Conservation (phyloP, 2,329 filamentous ascomycete genomes). For the Cercospora zeae-maydis region DNA sequence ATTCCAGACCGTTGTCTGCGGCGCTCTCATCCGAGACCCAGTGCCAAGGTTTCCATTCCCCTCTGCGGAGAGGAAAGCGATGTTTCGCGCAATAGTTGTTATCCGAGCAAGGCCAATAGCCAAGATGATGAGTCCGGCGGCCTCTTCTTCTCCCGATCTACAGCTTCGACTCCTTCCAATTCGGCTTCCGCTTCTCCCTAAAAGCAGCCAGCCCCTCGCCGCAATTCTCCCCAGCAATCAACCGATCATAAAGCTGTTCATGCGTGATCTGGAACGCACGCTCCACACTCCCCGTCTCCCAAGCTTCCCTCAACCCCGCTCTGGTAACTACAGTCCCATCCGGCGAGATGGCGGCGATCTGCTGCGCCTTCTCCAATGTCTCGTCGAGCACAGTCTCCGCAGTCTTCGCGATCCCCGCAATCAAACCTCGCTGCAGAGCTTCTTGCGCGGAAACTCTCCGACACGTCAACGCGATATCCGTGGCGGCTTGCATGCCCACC, state of each 20-base stretch:
- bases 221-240: slow-evolving; percentile 46
- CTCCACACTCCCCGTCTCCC: slow-evolving; percentile 42
- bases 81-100: too few relatives aligned
- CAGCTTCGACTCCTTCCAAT: slow-evolving; percentile 48
- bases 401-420: slow-evolving; percentile 39
- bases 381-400: slow-evolving; percentile 35
- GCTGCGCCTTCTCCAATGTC: slow-evolving; percentile 34
- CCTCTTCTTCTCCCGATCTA: neutral
- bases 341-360: slow-evolving; percentile 35
- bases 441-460: slow-evolving; percentile 45
- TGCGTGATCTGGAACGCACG: slow-evolving; percentile 40
- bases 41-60: too few relatives aligned
- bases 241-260: slow-evolving; percentile 40
- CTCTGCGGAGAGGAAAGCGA: too few relatives aligned
- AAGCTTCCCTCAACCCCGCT: slow-evolving; percentile 37
- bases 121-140: too few relatives aligned
- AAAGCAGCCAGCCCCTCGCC: slow-evolving; percentile 50
- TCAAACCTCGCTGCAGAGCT: slow-evolving; percentile 40
- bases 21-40: too few relatives aligned
- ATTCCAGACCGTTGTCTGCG: too few relatives aligned
- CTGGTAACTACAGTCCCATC: slow-evolving; percentile 40
- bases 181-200: slow-evolving; percentile 46
- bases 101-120: too few relatives aligned
- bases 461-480: slow-evolving; percentile 50
- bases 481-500: slow-evolving; percentile 47